Base-by-base conservation (phyloP, 331 rosid genomes). In the Malus hybrid region DNA sequence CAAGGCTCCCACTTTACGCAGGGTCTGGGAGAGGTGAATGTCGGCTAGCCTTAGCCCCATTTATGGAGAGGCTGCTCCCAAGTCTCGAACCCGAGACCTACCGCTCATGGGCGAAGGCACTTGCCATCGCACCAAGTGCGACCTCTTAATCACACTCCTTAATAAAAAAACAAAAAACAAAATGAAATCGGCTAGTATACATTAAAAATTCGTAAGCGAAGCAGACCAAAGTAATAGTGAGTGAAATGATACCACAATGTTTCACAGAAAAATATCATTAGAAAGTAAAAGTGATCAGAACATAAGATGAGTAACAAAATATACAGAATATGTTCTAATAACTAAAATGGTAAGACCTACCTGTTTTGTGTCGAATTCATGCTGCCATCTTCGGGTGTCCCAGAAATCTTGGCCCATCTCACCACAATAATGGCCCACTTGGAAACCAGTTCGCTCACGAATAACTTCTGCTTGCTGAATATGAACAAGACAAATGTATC, bases 391-490 rank as follows among this genome's bases (percentile, higher is more conserved):
- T 74, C 97, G 94, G 60, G 94, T 88, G 83, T 95, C 99, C 99
- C 99, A 95, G 75, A 95, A 92, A 76, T 95, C 99, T 85, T 92
- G 99, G 52, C 99, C 99, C 99, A 95, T 95, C 85, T 95, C 99
- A 74, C 99, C 97, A 32, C 99, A 95, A 75, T 95, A 95, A 84
- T 95, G 99, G 15, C 99, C 97, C 61, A 95, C 99, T 72, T 89
- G 96, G 76, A 80, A 92, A 78, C 97, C 97, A 56, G 99, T 95
- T 73, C 96, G 90, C 84, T 95, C 99, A 5, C 99, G 92, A 69
- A 95, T 95, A 34, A 90, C 99, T 79, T 95, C 99, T n/a, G 99
- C 99, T 95, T 95, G 99, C 99, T 95, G 90, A 78, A 83, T 76
- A 76, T 24, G 60, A 69, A 86, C 65, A 75, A 76, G 78, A 29